A percentile compares a stretch with the other conserved stretches of the same genome.
These are phyloP conservation scores for Monosporascus cannonballus DNA, from an alignment of 2,329 filamentous ascomycete species.

Conservation along the genomic window DNA sequence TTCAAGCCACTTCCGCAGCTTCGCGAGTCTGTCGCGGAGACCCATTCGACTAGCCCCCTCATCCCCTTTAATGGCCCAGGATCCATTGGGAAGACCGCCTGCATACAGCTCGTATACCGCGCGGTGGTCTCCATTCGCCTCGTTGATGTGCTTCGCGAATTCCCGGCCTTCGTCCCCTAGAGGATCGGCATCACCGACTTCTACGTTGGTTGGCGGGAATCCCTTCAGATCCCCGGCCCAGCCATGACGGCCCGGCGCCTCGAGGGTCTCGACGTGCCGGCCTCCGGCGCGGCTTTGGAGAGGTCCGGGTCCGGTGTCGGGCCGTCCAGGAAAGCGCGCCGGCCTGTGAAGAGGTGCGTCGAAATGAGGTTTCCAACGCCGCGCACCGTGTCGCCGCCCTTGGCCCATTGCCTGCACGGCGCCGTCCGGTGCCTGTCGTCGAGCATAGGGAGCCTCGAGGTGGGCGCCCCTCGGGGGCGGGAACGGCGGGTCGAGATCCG, in stretches of 20 bases:
- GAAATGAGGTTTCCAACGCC: background rate
- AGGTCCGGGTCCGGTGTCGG: background rate
- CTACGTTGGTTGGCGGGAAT: background rate
- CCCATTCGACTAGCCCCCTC: too few relatives aligned
- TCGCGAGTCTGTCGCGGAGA: too few relatives aligned
- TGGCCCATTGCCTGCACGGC: background rate
- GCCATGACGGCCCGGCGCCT: background rate
- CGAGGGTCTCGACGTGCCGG: background rate
- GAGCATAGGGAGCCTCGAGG: background rate
- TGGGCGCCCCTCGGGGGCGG: background rate
- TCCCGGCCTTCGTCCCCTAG: background rate
- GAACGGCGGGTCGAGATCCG: background rate
- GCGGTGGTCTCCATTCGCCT: background rate
- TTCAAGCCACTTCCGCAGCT: too few relatives aligned
- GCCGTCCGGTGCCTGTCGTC: background rate
- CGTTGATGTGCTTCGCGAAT: background rate
- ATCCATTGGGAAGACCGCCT: background rate
- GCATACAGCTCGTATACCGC: background rate
- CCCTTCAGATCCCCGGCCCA: constrained; percentile 7
- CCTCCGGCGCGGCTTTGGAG: background rate
- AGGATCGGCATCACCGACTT: background rate
- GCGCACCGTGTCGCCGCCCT: background rate
- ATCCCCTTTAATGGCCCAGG: background rate
- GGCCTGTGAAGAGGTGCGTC: background rate
- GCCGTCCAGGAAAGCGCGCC: background rate